Percentiles rank a stretch among this genome's conserved stretches.
These are phyloP conservation scores for Adiantum capillusveneris DNA, from an alignment of 75 land plant genomes.

Conservation along the genomic window DNA sequence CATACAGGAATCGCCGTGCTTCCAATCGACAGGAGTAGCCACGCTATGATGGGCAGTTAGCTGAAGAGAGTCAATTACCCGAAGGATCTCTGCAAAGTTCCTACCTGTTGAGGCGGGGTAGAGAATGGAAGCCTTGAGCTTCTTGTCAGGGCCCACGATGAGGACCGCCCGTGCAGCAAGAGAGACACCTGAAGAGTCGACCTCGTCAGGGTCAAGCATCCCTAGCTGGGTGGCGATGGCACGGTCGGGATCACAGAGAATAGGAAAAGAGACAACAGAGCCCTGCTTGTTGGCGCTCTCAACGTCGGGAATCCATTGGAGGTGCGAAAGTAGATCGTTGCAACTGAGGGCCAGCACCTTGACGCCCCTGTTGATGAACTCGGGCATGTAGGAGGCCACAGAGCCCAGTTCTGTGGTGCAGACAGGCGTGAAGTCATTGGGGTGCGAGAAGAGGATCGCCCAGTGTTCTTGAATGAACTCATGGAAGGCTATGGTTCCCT, in stretches of 20 bases:
- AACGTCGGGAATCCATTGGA: conserved; percentile 37
- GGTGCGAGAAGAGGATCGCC: conserved; percentile 50
- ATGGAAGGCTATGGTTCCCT: conserved; percentile 26
- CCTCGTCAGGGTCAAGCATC: conserved; percentile 47
- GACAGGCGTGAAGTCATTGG: conserved; percentile 52
- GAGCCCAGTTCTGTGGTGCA: conserved; percentile 50
- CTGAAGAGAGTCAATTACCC: conserved; percentile 43
- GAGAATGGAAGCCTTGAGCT: conserved; percentile 37
- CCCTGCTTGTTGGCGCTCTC: conserved; percentile 22
- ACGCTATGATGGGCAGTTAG: conserved; percentile 37
- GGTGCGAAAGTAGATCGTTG: conserved; percentile 41
- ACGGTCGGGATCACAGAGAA: conserved; percentile 34
- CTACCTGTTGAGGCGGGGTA: conserved; percentile 55
- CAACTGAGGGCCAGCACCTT: conserved; percentile 48
- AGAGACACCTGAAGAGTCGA: conserved; percentile 27
- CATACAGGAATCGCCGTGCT: conserved; percentile 41
- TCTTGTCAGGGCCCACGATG: conserved; percentile 41
- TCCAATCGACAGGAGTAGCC: conserved; percentile 51
- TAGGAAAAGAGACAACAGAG: conserved; percentile 26
- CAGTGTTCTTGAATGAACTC: conserved; percentile 31
- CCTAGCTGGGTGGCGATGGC: conserved; percentile 35
- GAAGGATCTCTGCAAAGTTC: conserved; percentile 35
- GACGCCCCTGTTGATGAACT: conserved; percentile 38
- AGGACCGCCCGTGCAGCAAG: conserved; percentile 40
- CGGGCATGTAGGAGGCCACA: conserved; percentile 29